Conservation (phyloP, 1,139 yeast genomes). For the Hanseniaspora uvarum region DNA sequence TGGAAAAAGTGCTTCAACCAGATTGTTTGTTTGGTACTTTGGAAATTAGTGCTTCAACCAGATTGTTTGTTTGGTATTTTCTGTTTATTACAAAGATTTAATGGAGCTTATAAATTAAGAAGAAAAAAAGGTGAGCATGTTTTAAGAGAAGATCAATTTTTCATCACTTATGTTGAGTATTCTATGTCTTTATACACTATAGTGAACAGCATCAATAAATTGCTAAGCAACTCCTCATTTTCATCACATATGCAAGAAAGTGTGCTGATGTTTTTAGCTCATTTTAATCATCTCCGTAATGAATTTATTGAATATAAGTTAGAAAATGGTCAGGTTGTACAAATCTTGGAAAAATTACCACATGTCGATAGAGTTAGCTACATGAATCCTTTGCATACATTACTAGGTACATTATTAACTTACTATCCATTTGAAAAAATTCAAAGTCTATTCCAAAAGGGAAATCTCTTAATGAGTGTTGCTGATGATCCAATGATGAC, state of each 20-base stretch:
- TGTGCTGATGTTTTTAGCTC: constrained; percentile 34
- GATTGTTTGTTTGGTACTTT: constrained; percentile 36
- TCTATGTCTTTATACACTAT: constrained; percentile 42
- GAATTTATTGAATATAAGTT: constrained; percentile 24
- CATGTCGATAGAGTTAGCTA: constrained; percentile 39
- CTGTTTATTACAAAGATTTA: constrained; percentile 42
- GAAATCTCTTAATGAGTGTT: constrained; percentile 35
- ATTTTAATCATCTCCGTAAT: constrained; percentile 25
- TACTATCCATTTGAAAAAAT: constrained; percentile 24
- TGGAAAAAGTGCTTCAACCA: constrained; percentile 28
- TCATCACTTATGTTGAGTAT: constrained; percentile 40
- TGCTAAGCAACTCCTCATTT: constrained; percentile 28
- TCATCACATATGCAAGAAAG: constrained; percentile 25
- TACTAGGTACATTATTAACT: constrained; percentile 33
- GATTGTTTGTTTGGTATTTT: constrained; percentile 36
- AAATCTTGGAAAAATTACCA: neutral
- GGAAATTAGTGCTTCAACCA: constrained; percentile 29
- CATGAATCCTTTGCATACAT: constrained; percentile 49
- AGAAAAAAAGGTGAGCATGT: constrained; percentile 65
- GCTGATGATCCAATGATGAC: constrained; percentile 52
- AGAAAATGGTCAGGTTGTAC: constrained; percentile 11
- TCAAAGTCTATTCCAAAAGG: constrained; percentile 15
- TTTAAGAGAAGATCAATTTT: constrained; percentile 44
- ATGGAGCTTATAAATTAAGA: constrained; percentile 46
- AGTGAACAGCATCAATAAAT: constrained; percentile 38